Percentiles rank a stretch among this genome's conserved stretches.
These are phyloP conservation scores for Ammopiptanthus mongolicus DNA, from an alignment of 306 rosid species.

Conservation along the genomic window DNA sequence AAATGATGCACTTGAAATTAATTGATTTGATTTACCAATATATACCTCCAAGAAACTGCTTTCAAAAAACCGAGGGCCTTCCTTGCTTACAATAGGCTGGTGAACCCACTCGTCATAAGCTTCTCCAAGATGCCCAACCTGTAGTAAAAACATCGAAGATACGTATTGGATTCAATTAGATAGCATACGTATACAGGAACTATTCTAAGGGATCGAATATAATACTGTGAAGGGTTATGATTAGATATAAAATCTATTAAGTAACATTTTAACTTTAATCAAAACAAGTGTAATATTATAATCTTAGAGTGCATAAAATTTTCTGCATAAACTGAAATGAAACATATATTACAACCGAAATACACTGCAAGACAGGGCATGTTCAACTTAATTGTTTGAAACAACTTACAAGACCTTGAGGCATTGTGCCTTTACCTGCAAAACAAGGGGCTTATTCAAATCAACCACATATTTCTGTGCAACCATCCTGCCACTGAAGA, in stretches of 20 bases:
- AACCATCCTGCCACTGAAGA: slow-evolving; percentile 46
- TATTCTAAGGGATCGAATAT: neutral
- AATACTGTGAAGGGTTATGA: neutral
- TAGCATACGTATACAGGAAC: neutral
- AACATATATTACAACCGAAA: neutral
- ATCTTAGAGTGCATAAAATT: neutral
- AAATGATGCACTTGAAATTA: neutral
- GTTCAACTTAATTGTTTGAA: neutral
- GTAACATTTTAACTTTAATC: too few species aligned
- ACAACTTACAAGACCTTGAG: too few species aligned
- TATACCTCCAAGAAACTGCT: slow-evolving; percentile 66
- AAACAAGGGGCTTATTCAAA: slow-evolving; percentile 72
- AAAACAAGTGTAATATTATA: neutral
- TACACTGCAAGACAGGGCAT: neutral
- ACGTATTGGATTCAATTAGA: neutral
- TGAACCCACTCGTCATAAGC: slow-evolving; percentile 93
- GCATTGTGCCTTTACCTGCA: slow-evolving; percentile 49
- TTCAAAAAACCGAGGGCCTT: slow-evolving; percentile 82
- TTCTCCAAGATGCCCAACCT: slow-evolving; percentile 98
- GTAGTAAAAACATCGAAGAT: neutral
- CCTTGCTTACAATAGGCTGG: slow-evolving; percentile 70
- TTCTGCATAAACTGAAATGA: neutral
- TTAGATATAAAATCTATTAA: neutral
- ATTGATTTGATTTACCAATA: neutral
- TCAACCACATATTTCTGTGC: slow-evolving; percentile 60